These are phyloP conservation scores for Pisolithus orientalis DNA, from an alignment of 768 basidiomycete species.

Conservation along the genomic window DNA sequence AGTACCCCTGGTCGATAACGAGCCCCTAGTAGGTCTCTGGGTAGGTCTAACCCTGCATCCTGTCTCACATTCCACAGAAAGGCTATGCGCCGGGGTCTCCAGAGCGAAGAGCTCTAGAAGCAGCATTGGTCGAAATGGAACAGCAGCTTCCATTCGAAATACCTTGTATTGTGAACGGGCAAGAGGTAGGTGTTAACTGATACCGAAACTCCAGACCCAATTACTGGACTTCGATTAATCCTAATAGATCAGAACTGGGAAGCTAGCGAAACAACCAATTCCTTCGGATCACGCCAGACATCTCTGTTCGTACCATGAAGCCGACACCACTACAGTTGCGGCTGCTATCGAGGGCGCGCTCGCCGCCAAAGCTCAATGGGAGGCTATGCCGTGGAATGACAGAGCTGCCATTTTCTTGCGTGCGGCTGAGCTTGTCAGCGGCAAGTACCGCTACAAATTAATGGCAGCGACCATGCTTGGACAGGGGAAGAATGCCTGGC, in stretches of 20 bases:
- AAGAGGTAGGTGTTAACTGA: slow-evolving; percentile 46
- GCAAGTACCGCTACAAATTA: slow-evolving; percentile 93
- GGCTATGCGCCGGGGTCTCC: slow-evolving; percentile 71
- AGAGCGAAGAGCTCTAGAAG: slow-evolving; percentile 70
- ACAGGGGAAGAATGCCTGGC: slow-evolving; percentile 99
- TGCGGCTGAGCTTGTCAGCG: slow-evolving; percentile 91
- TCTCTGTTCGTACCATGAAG: slow-evolving; percentile 85
- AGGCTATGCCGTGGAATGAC: slow-evolving; percentile 92
- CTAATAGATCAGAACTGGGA: slow-evolving; percentile 71
- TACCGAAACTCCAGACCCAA: neutral
- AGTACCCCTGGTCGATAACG: slow-evolving; percentile 83
- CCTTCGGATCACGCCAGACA: slow-evolving; percentile 81
- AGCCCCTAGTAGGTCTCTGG: slow-evolving; percentile 68
- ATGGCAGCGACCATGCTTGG: slow-evolving; percentile 97
- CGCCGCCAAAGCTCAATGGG: slow-evolving; percentile 84
- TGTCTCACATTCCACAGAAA: slow-evolving; percentile 38
- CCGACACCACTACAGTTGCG: slow-evolving; percentile 67
- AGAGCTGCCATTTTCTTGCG: slow-evolving; percentile 97
- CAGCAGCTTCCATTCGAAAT: slow-evolving; percentile 84
- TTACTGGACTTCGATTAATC: slow-evolving; percentile 1
- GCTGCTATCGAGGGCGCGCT: slow-evolving; percentile 85
- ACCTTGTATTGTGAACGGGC: slow-evolving; percentile 89
- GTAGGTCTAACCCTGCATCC: neutral
- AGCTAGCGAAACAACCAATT: slow-evolving; percentile 69
- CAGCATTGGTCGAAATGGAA: slow-evolving; percentile 75